A percentile compares a stretch with the other conserved stretches of the same genome.
These are phyloP conservation scores for Scutellaria minor DNA, from an alignment of 257 asterid species.

Conservation along the genomic window DNA sequence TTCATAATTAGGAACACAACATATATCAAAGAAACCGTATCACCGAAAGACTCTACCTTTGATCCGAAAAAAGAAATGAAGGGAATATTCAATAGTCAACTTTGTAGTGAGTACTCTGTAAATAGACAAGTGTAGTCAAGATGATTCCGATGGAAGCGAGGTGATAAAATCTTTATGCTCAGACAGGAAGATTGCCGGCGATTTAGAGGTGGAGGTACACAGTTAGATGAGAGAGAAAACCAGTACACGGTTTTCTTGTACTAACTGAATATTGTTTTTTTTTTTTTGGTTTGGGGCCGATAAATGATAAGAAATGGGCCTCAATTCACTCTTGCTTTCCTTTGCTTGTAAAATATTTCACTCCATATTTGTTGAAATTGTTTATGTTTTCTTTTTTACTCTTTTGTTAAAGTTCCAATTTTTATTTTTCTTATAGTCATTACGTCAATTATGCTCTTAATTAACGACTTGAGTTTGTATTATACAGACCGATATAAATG, in stretches of 20 bases:
- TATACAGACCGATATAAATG: too few species aligned
- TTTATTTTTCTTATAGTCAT: too few species aligned
- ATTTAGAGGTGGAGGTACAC: conserved; percentile 1
- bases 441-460: too few species aligned
- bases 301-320: conserved; percentile 19
- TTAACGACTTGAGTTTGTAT: too few species aligned
- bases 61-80: conserved; percentile 21
- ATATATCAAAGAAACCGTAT: conserved; percentile 9
- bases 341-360: conserved; percentile 15
- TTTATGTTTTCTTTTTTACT: too few species aligned
- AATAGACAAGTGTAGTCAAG: conserved; percentile 1
- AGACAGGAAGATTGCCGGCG: conserved; percentile 38
- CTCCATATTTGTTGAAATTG: too few species aligned
- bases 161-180: conserved; percentile 28
- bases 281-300: neutral
- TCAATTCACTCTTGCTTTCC: conserved; percentile 20
- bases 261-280: conserved; percentile 28
- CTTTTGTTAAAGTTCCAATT: too few species aligned
- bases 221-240: conserved; percentile 29
- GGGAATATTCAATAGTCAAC: conserved; percentile 3
- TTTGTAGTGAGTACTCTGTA: neutral
- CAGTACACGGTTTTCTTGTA: conserved; percentile 44
- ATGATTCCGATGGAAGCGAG: conserved; percentile 31
- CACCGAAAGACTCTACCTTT: conserved; percentile 26
- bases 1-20: conserved; percentile 17